Base-by-base conservation (phyloP, 2,329 filamentous ascomycete genomes). In the Fusarium fujikuroi region DNA sequence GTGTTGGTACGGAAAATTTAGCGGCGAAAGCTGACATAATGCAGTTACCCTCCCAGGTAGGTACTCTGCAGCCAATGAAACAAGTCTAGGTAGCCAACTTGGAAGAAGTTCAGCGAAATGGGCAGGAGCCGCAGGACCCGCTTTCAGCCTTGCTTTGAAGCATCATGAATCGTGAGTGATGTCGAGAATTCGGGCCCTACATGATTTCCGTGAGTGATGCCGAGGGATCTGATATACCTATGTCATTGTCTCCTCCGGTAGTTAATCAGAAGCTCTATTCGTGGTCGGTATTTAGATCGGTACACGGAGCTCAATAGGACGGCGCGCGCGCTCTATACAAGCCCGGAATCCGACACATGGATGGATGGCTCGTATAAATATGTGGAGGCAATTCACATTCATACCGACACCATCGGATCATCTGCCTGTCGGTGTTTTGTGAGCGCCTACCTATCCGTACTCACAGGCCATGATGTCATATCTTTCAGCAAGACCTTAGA, bases 1-100 rank as follows among this genome's bases (percentile, higher is more conserved):
- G 73, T 49, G 43, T 49, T 63, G 70, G 60, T 60, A 50, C 56
- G 75, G 76, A 78, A 78, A 78, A 73, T 78, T 78, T 77, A 62
- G 63, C 63, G 59, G 63, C 59, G 23, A 53, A 25, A 40, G 76
- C 76, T 78, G 76, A 78, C 76, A 68, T 78, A 78, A 78, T 68
- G 44, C 37, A 5, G 9, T 3, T 9, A 21, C 18, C 32, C 19
- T 16, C 12, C 28, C 23, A 28, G 21, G 25, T 47, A 46, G 18
- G 23, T 46, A 36, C 18, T 37, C 42, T 58, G 43, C 43, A 52
- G 54, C 69, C 64, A 69, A 54, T 21, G 42, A 37, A 63, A 42
- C 30, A 47, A 28, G 47, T 36, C 60, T 49, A 28, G 25, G 25
- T 28, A 30, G 53, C 42, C 28, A 60, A 23, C 43, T 39, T 28